A percentile compares a stretch with the other conserved stretches of the same genome.
Evolutionary conservation across 345 rosid genomes (phyloP).

Genomic region (Linum usitatissimum): DNA sequence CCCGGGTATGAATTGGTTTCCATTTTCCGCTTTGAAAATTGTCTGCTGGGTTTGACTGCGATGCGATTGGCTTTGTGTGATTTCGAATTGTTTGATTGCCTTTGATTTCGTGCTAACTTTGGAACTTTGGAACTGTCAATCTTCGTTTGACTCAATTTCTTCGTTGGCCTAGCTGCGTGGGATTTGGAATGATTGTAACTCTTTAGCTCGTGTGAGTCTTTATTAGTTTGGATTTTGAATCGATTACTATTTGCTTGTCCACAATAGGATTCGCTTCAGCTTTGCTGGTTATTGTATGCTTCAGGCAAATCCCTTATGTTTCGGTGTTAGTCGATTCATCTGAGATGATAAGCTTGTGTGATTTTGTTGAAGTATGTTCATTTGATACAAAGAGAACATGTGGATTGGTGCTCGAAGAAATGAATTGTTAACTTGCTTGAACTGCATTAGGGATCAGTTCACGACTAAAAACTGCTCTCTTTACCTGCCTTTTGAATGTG

Average conservation of each 20-base stretch:
- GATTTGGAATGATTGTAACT: background rate
- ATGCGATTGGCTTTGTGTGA: background rate
- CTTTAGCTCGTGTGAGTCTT: background rate
- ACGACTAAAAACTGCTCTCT: too few species aligned
- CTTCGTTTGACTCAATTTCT: background rate
- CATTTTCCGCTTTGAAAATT: background rate
- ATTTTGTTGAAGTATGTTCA: background rate
- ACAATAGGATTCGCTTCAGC: too few species aligned
- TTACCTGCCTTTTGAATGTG: too few species aligned
- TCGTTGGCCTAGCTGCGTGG: background rate
- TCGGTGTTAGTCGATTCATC: background rate
- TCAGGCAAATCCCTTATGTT: background rate
- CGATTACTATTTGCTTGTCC: too few species aligned
- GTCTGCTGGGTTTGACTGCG: background rate
- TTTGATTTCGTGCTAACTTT: background rate
- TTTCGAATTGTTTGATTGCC: background rate
- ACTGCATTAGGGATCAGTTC: background rate
- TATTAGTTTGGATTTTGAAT: too few species aligned
- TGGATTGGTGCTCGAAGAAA: background rate
- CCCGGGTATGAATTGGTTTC: slow-evolving; percentile 32
- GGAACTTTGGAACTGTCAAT: background rate
- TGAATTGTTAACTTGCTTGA: background rate
- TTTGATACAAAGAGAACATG: background rate
- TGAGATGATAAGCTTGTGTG: background rate
- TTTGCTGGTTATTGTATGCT: too few species aligned